Conservation (phyloP, 805 yeast species). For the Yarrowia alimentaria region DNA sequence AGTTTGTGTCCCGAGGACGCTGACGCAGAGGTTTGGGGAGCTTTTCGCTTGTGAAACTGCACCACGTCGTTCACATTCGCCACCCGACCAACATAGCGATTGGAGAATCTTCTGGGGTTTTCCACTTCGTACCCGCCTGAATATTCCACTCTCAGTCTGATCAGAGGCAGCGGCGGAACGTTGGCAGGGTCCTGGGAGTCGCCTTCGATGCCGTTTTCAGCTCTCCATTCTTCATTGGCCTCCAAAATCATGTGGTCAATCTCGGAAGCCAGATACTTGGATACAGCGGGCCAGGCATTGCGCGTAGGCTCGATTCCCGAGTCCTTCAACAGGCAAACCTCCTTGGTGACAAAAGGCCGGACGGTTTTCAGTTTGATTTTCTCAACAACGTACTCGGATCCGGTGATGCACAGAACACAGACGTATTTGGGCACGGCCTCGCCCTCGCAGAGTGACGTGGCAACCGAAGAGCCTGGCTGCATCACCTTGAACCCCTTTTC, state of each 20-base stretch:
- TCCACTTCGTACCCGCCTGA: slow-evolving; percentile 90
- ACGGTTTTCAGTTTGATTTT: slow-evolving; percentile 66
- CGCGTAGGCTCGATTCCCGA: slow-evolving; percentile 59
- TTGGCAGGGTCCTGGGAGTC: slow-evolving; percentile 23
- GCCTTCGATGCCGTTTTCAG: slow-evolving; percentile 33
- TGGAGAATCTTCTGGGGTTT: slow-evolving; percentile 83
- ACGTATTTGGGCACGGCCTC: slow-evolving; percentile 76
- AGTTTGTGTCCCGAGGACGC: not conserved
- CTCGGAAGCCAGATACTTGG: slow-evolving; percentile 55
- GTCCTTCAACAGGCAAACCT: slow-evolving; percentile 54
- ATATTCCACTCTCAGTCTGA: slow-evolving; percentile 82
- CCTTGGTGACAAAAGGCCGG: slow-evolving; percentile 78
- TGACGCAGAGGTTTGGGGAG: slow-evolving; percentile 29
- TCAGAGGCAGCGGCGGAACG: slow-evolving; percentile 69
- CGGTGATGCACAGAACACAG: slow-evolving; percentile 65
- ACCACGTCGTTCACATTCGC: slow-evolving; percentile 90
- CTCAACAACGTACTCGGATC: slow-evolving; percentile 54
- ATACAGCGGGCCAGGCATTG: slow-evolving; percentile 59
- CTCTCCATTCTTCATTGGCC: slow-evolving; percentile 54
- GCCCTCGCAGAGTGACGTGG: slow-evolving; percentile 83
- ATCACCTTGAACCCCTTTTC: slow-evolving; percentile 69
- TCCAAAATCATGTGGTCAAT: slow-evolving; percentile 65
- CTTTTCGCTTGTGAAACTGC: slow-evolving; percentile 58
- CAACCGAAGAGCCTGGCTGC: slow-evolving; percentile 93
- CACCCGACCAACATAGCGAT: slow-evolving; percentile 82